phyloP scores from a whole-genome alignment of 306 rosid genomes.

The Dicorynia guianensis region DNA sequence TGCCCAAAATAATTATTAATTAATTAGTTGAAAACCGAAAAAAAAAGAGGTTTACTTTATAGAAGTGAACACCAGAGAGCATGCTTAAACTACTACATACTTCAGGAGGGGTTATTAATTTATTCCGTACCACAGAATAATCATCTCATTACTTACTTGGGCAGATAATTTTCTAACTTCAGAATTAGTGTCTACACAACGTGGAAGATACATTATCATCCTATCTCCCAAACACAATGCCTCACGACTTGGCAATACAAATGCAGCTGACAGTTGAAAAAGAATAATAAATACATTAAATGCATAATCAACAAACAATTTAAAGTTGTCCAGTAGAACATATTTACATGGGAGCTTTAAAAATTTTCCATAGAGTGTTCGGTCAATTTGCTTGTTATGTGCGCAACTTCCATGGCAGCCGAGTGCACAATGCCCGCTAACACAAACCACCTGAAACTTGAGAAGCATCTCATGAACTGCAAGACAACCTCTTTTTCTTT shows the following conservation, averaged over 20 bases:
- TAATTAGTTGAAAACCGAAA: conserved; percentile 23
- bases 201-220: conserved; percentile 86
- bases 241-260: conserved; percentile 89
- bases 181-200: conserved; percentile 90
- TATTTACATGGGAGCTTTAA: conserved; percentile 88
- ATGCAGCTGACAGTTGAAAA: conserved; percentile 71
- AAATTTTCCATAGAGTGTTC: conserved; percentile 69
- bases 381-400: conserved; percentile 85
- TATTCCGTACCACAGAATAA: conserved; percentile 15
- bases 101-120: conserved; percentile 25
- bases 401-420: conserved; percentile 90
- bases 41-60: conserved; percentile 16
- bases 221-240: conserved; percentile 94
- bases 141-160: conserved; percentile 57
- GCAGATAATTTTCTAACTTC: conserved; percentile 96
- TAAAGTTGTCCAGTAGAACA: conserved; percentile 35
- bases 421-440: conserved; percentile 79
- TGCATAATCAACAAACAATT: conserved; percentile 11
- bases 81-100: conserved; percentile 28
- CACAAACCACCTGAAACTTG: conserved; percentile 87
- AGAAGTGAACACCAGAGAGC: conserved; percentile 32
- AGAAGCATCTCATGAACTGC: conserved; percentile 96
- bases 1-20: conserved; percentile 44
- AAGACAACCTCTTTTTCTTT: conserved; percentile 91
- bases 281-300: conserved; percentile 16